Evolutionary conservation across 75 land plant species (phyloP).

Genomic region (Sequoia sempervirens): DNA sequence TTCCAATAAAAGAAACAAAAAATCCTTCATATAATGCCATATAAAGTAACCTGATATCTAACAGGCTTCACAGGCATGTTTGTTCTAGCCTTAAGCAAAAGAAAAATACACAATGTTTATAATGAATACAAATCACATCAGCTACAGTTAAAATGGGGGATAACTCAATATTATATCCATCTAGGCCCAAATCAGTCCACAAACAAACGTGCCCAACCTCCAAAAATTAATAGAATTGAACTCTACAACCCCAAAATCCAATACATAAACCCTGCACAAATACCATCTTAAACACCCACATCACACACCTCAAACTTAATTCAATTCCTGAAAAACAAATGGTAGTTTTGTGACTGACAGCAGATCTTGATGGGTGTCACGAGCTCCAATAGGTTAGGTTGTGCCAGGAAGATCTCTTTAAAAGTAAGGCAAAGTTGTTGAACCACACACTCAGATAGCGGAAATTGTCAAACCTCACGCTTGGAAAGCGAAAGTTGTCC

Average conservation of each 20-base stretch:
- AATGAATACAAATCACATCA: background rate
- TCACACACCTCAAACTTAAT: background rate
- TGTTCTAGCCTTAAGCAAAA: background rate
- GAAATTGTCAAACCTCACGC: too few species aligned
- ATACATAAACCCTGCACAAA: background rate
- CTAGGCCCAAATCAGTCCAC: background rate
- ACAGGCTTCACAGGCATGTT: background rate
- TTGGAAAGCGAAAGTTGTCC: too few species aligned
- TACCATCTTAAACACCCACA: background rate
- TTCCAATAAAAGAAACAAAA: background rate
- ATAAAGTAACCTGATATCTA: background rate
- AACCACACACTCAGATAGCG: conserved; percentile 70
- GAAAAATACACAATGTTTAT: background rate
- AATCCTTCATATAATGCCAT: background rate
- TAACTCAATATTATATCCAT: background rate
- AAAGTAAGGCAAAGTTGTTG: conserved; percentile 60
- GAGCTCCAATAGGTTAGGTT: conserved; percentile 79
- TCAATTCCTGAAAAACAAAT: conserved; percentile 10
- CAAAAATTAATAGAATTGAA: background rate
- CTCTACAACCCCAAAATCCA: background rate
- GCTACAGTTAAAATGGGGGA: background rate
- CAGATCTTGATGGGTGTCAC: conserved; percentile 93
- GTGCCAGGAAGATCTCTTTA: conserved; percentile 62
- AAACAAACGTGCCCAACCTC: background rate
- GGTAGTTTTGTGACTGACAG: conserved; percentile 29